phyloP scores from a whole-genome alignment of 345 rosid species.

The Odontarrhena argentea region DNA sequence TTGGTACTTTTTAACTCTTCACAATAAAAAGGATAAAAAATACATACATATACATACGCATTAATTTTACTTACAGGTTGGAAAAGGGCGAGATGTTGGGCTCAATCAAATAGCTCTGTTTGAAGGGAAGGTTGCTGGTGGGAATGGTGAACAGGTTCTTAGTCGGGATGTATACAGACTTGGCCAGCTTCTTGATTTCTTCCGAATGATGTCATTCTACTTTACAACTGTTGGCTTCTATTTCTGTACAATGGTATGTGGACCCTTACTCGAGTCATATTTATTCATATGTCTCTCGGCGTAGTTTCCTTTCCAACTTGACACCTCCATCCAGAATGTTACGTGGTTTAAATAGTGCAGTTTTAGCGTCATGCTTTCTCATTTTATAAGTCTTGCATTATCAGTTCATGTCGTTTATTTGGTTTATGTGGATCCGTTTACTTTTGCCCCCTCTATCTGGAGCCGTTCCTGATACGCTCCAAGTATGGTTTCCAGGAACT shows the following conservation, averaged over 20 bases:
- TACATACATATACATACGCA: not conserved
- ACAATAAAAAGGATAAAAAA: slow-evolving; percentile 3
- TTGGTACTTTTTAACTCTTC: slow-evolving; percentile 35
- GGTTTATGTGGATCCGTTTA: slow-evolving; percentile 6
- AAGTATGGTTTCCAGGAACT: slow-evolving; percentile 19
- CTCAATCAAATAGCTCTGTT: slow-evolving; percentile 96
- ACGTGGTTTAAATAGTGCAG: slow-evolving; percentile 5
- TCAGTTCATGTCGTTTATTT: not conserved
- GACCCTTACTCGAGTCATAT: slow-evolving; percentile 16
- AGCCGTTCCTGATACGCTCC: slow-evolving; percentile 25
- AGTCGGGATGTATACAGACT: slow-evolving; percentile 98
- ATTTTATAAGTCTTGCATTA: slow-evolving; percentile 22
- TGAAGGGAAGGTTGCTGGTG: slow-evolving; percentile 99
- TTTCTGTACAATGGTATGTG: slow-evolving; percentile 87
- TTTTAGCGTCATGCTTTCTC: slow-evolving; percentile 10
- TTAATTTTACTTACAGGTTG: slow-evolving; percentile 63
- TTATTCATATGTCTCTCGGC: slow-evolving; percentile 12
- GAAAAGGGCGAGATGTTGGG: slow-evolving; percentile 98
- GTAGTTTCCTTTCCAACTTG: slow-evolving; percentile 14
- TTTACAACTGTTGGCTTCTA: slow-evolving; percentile 96
- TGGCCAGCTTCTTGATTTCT: slow-evolving; percentile 98
- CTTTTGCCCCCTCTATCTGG: slow-evolving; percentile 12
- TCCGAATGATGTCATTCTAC: slow-evolving; percentile 95
- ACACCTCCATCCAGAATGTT: slow-evolving; percentile 21
- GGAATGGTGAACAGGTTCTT: slow-evolving; percentile 98